A percentile compares a stretch with the other conserved stretches of the same genome.
Conservation (phyloP, 192 early-diverging fungal genomes). For the Backusella sp. region DNA sequence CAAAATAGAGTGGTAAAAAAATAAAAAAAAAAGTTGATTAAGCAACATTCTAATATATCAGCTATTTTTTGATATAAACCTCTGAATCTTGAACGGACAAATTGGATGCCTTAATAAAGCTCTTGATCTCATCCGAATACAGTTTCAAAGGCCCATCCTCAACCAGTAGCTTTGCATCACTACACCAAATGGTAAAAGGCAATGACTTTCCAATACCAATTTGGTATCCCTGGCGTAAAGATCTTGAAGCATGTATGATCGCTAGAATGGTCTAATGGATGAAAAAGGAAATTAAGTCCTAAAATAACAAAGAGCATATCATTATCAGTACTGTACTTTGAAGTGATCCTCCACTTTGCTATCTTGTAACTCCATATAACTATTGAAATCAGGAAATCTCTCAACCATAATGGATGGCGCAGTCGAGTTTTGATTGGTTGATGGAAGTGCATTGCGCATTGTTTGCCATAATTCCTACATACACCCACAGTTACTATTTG, state of each 20-base stretch:
- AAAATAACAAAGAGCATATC: background rate
- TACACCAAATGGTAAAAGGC: conserved; percentile 47
- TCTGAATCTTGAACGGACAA: conserved; percentile 24
- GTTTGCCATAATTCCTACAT: conserved; percentile 60
- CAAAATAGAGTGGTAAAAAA: background rate
- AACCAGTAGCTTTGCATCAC: conserved; percentile 29
- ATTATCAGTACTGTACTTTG: conserved; percentile 30
- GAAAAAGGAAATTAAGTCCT: conserved; percentile 3
- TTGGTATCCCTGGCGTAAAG: conserved; percentile 52
- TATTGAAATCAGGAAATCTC: conserved; percentile 36
- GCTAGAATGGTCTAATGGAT: conserved; percentile 35
- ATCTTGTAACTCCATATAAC: conserved; percentile 37
- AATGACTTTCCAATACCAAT: conserved; percentile 41
- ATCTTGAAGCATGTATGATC: conserved; percentile 52
- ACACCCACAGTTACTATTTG: background rate
- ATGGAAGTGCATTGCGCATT: conserved; percentile 26
- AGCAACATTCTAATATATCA: background rate
- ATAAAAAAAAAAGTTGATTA: background rate
- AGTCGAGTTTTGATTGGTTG: background rate
- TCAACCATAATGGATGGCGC: conserved; percentile 47
- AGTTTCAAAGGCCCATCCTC: conserved; percentile 29
- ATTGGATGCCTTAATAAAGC: conserved; percentile 37
- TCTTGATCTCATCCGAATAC: conserved; percentile 38
- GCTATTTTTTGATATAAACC: conserved; percentile 16
- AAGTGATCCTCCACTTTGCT: conserved; percentile 46